A percentile compares a stretch with the other conserved stretches of the same genome.
Evolutionary conservation across 2,329 filamentous ascomycete species (phyloP).

Genomic region (Zasmidium citrigriseum): DNA sequence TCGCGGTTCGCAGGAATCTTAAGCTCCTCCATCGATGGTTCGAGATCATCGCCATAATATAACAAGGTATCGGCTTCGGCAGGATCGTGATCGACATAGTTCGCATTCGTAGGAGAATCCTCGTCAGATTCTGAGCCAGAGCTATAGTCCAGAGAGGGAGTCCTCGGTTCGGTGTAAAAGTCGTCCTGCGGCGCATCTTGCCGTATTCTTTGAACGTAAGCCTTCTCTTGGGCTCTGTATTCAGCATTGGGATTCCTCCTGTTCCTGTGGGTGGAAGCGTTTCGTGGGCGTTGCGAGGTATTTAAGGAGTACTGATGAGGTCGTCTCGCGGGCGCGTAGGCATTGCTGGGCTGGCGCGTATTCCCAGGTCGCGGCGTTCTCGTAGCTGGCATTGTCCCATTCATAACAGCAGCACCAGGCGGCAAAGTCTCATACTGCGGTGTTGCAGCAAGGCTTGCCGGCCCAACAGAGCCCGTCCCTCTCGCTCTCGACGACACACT

Average conservation of each 20-base stretch:
- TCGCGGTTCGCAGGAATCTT: constrained; percentile 86
- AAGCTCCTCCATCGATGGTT: constrained; percentile 86
- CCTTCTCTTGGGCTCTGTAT: constrained; percentile 84
- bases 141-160: constrained; percentile 66
- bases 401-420: constrained; percentile 15
- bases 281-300: constrained; percentile 49
- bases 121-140: constrained; percentile 85
- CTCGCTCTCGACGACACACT: constrained; percentile 8
- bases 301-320: constrained; percentile 51
- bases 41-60: constrained; percentile 87
- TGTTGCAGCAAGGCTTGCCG: not conserved
- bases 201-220: constrained; percentile 88
- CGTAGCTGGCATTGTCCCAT: constrained; percentile 16
- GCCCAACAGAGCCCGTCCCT: constrained; percentile 6
- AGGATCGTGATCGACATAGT: constrained; percentile 76
- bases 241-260: constrained; percentile 69
- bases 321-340: constrained; percentile 51
- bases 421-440: constrained; percentile 23
- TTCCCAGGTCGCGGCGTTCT: constrained; percentile 40
- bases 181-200: constrained; percentile 64
- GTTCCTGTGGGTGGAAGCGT: constrained; percentile 57
- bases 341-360: constrained; percentile 50
- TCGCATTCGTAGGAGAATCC: constrained; percentile 83
- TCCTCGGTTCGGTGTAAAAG: constrained; percentile 72
- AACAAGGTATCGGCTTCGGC: constrained; percentile 92